Conservation (phyloP, 352 stramenopile species). For the Aphanomyces stellatus region DNA sequence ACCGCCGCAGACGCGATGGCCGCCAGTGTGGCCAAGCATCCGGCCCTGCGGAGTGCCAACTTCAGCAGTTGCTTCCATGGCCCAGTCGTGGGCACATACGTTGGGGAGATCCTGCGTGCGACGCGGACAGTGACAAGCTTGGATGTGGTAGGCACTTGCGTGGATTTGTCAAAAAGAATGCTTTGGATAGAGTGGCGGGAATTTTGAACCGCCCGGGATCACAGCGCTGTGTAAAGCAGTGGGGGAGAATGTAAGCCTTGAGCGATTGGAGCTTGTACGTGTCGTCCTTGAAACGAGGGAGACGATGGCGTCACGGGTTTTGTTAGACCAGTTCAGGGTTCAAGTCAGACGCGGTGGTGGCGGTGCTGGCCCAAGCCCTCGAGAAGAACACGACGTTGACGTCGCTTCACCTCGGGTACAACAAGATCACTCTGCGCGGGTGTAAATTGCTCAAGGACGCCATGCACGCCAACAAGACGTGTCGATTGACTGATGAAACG, state of each 20-base stretch:
- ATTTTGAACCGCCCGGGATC: constrained; percentile 43
- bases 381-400: constrained; percentile 33
- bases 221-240: constrained; percentile 52
- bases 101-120: constrained; percentile 27
- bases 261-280: constrained; percentile 49
- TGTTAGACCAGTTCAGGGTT: constrained; percentile 45
- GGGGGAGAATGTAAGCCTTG: constrained; percentile 36
- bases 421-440: constrained; percentile 63
- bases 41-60: constrained; percentile 33
- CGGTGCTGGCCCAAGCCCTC: constrained; percentile 38
- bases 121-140: constrained; percentile 34
- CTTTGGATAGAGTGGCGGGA: constrained; percentile 49
- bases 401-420: constrained; percentile 60
- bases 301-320: neutral
- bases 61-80: constrained; percentile 52
- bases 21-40: constrained; percentile 28
- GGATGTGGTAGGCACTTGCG: constrained; percentile 34
- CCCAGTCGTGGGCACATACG: constrained; percentile 23
- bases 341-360: constrained; percentile 51
- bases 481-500: neutral
- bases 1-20: constrained; percentile 28
- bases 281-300: neutral
- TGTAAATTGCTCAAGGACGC: constrained; percentile 63
- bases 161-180: neutral
- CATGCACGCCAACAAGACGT: constrained; percentile 3